Evolutionary conservation across 306 rosid genomes (phyloP).

Genomic region (Pueraria montana): DNA sequence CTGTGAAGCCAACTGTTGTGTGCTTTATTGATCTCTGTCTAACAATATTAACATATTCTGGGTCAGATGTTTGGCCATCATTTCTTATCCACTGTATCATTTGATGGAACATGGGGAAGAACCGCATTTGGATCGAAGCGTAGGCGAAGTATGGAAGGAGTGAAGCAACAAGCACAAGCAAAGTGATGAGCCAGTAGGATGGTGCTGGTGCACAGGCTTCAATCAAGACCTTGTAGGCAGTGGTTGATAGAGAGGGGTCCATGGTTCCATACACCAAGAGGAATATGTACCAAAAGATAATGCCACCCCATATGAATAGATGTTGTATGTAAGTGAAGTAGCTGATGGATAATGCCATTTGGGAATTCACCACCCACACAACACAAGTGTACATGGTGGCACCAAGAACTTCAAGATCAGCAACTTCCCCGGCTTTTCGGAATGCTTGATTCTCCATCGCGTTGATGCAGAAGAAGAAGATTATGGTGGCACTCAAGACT

Average conservation of each 20-base stretch:
- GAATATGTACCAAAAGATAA: constrained; percentile 79
- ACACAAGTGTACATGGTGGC: constrained; percentile 87
- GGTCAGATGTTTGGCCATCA: constrained; percentile 73
- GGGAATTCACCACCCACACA: constrained; percentile 88
- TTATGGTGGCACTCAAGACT: constrained; percentile 55
- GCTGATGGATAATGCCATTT: constrained; percentile 82
- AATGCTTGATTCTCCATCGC: constrained; percentile 76
- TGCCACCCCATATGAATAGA: constrained; percentile 90
- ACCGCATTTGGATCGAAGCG: constrained; percentile 74
- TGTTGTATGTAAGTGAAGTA: constrained; percentile 90
- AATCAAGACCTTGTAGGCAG: constrained; percentile 80
- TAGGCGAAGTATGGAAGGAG: constrained; percentile 77
- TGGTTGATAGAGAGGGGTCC: constrained; percentile 71
- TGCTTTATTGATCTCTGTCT: constrained; percentile 76
- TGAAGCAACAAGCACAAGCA: constrained; percentile 66
- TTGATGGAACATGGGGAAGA: constrained; percentile 88
- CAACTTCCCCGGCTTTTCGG: constrained; percentile 80
- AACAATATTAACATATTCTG: constrained; percentile 71
- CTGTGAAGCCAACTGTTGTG: constrained; percentile 85
- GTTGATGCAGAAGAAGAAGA: constrained; percentile 78
- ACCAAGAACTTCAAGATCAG: constrained; percentile 69
- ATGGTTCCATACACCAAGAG: constrained; percentile 86
- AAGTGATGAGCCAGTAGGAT: constrained; percentile 77
- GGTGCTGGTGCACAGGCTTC: constrained; percentile 94
- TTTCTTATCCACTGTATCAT: constrained; percentile 81